These are phyloP conservation scores for Penicillium daleae DNA, from an alignment of 495 filamentous ascomycete genomes.

Conservation along the genomic window DNA sequence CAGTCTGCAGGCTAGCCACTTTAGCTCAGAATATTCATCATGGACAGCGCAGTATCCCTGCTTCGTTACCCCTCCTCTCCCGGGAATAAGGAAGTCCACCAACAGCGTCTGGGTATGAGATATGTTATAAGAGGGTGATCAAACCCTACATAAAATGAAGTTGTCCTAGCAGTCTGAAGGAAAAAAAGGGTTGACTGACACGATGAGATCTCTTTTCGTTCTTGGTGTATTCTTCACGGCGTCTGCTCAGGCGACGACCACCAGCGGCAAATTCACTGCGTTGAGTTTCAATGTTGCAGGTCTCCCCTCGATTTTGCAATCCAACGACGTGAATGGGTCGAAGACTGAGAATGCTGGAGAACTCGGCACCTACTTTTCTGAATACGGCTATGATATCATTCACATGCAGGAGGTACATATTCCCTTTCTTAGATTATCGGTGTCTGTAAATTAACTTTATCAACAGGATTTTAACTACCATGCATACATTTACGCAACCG, in stretches of 20 bases:
- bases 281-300: slow-evolving; percentile 66
- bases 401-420: slow-evolving; percentile 59
- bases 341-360: slow-evolving; percentile 53
- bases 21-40: not conserved
- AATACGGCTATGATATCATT: slow-evolving; percentile 60
- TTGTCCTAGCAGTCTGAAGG: too few species aligned
- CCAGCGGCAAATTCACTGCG: slow-evolving; percentile 49
- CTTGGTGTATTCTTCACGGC: slow-evolving; percentile 10
- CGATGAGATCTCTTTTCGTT: slow-evolving; percentile 13
- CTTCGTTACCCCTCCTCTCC: not conserved
- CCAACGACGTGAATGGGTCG: slow-evolving; percentile 56
- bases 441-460: not conserved
- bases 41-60: not conserved
- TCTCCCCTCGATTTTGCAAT: slow-evolving; percentile 55
- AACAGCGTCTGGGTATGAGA: not conserved
- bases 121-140: slow-evolving; percentile 2
- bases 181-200: not conserved
- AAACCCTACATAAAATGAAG: not conserved
- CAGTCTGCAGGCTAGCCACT: slow-evolving; percentile 3
- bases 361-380: slow-evolving; percentile 52
- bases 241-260: slow-evolving; percentile 16
- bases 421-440: not conserved
- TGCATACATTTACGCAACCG: slow-evolving; percentile 56
- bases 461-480: slow-evolving; percentile 67
- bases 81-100: not conserved